Base-by-base conservation (phyloP, 2,329 filamentous ascomycete genomes). In the Fusarium dlaminii region DNA sequence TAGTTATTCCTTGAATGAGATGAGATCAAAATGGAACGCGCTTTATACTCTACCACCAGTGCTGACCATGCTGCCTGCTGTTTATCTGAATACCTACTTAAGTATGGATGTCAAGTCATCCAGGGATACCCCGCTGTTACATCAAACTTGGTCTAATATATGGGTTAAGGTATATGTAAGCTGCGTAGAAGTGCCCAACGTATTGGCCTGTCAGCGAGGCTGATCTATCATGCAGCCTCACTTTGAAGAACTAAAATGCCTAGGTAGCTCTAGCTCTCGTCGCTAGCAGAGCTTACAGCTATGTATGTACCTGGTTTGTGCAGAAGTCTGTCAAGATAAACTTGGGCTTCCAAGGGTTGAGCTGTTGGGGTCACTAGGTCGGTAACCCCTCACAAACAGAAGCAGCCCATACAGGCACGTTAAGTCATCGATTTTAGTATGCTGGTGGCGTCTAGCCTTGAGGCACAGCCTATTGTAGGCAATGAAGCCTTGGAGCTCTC, bases 341-440 rank as follows among this genome's bases (percentile, higher is more conserved):
- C 32, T 63, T 32, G 36, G n/a, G 32, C 29, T 48, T 40, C 29
- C 24, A 30, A 40, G 34, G 37, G 24, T 24, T 54, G 52, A 67
- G 29, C 46, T 68, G 40, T 49, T 68, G 40, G 46, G 48, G 36
- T 43, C 27, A 27, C 30, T 37, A 48, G 24, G 40, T 37, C 14
- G 18, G 20, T 30, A 51, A 37, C 43, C 56, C 58, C 40, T 46
- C 49, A 34, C 20, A 54, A 39, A 22, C 32, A 36, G 27, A 43
- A 34, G 62, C 34, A 54, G 24, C 51, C 34, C 29, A 64, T n/a
- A 30, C 24, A 36, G 39, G 49, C 34, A 58, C 32, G 57, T 59
- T 52, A 62, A 51, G 59, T 74, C 72, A 74, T 74, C 56, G 68
- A 72, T 58, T 52, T 39, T 59, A 57, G 43, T 40, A 63, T n/a